phyloP scores from a whole-genome alignment of 139 green algal genomes.

The Ulvella scutata region DNA sequence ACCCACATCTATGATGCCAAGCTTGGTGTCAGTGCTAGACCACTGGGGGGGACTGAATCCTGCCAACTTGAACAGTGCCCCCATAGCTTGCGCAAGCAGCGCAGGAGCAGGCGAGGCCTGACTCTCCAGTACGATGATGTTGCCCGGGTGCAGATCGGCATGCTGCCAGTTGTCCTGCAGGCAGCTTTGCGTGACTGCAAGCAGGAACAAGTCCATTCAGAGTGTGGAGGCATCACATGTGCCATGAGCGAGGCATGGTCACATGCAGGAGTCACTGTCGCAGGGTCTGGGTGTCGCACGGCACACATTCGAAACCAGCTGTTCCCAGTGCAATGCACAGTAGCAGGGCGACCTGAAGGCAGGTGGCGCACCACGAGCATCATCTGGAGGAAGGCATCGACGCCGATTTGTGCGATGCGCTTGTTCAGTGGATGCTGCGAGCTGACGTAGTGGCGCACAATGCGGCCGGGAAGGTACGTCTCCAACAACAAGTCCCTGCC shows the following conservation, averaged over 20 bases:
- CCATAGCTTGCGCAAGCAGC: conserved; percentile 10
- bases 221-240: background rate
- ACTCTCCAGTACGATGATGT: conserved; percentile 66
- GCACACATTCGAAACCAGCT: too few relatives aligned
- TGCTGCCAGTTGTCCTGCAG: conserved; percentile 84
- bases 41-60: background rate
- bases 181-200: conserved; percentile 66
- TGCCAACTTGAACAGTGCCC: conserved; percentile 2
- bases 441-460: conserved; percentile 38
- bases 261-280: too few relatives aligned
- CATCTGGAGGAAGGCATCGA: conserved; percentile 17
- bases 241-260: too few relatives aligned
- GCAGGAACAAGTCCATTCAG: conserved; percentile 22
- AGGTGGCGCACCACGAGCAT: background rate
- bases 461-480: conserved; percentile 64
- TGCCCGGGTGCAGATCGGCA: conserved; percentile 70
- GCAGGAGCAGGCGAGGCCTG: background rate
- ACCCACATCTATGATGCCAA: background rate
- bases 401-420: conserved; percentile 30
- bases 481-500: conserved; percentile 68
- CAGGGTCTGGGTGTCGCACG: too few relatives aligned
- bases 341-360: too few relatives aligned
- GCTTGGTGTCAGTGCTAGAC: background rate
- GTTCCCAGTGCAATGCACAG: too few relatives aligned
- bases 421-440: background rate